Evolutionary conservation across 148 eudicot species (phyloP), one percentile per base, ranked within the genome.

Genomic region (Dysphania ambrosioides): DNA sequence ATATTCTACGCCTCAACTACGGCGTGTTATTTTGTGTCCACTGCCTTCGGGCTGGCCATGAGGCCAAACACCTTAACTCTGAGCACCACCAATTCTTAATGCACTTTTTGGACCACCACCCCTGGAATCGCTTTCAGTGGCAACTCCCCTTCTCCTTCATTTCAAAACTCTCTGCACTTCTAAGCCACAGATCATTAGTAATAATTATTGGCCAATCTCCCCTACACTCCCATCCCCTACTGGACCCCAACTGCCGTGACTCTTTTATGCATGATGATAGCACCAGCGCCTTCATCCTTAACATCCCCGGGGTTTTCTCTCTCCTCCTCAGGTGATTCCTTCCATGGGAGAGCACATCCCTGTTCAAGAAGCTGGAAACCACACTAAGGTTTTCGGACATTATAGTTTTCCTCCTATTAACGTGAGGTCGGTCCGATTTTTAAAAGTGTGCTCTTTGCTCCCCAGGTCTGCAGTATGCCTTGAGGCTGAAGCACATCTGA

Each of bases 331-430:
- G 31, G 36, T 30, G 36, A 4, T 30, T 61, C 63, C 65, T 29
- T 16, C 65, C 16, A 30, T 0, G 81, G 82, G 36, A 77, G 72
- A 61, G 31, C 68, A 78, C 83, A 80, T 71, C 32, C 65, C 73
- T 69, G 74, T 61, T 12, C 23, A 61, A 31, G 16, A 61, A 61
- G n/a, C 21, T 5, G 10, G 21, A 61, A 61, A 61, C 53, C 53
- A 47, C 13, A 47, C 53, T 15, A 47, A 47, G 35, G n/a, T 61
- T 61, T 61, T 31, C 6, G n/a, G 66, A 30, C 36, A 16, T 9
- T 4, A 61, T 9, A 61, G 31, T 10, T 59, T 59, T 57, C 30
- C 64, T 27, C 64, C 32, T 26, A 32, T 59, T 4, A 11, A 27
- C 2, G 21, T 27, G 13, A 29, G 64, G 64, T 59, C 64, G 64